These are phyloP conservation scores for Aurantiochytrium sp. DNA, from an alignment of 108 stramenopile genomes.

Conservation along the genomic window DNA sequence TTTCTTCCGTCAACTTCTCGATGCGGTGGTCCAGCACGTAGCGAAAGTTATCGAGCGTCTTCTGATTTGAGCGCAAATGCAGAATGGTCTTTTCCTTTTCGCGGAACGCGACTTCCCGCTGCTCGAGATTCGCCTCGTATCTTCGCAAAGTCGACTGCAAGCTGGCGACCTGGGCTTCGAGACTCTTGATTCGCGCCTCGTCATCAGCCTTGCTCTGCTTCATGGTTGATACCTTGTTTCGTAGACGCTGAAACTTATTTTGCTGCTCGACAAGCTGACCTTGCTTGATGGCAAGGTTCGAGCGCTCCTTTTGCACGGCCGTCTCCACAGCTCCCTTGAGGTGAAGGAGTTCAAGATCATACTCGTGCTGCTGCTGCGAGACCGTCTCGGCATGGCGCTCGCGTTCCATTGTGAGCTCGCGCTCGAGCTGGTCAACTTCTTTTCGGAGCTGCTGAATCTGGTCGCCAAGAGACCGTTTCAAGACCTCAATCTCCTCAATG, in stretches of 20 bases:
- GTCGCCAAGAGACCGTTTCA: not conserved
- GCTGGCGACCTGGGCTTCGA: slow-evolving; percentile 38
- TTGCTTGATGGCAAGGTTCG: slow-evolving; percentile 39
- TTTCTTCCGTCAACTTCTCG: slow-evolving; percentile 49
- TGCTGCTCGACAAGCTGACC: slow-evolving; percentile 53
- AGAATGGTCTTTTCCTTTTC: slow-evolving; percentile 44
- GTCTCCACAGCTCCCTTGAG: slow-evolving; percentile 43
- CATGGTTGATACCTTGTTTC: not conserved
- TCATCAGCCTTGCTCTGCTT: slow-evolving; percentile 28
- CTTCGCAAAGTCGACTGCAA: slow-evolving; percentile 29
- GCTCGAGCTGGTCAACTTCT: slow-evolving; percentile 35
- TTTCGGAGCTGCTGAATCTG: slow-evolving; percentile 4
- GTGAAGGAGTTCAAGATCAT: slow-evolving; percentile 50
- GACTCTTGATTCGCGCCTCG: slow-evolving; percentile 32
- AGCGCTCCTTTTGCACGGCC: slow-evolving; percentile 40
- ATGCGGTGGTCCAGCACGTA: slow-evolving; percentile 52
- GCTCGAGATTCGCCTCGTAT: slow-evolving; percentile 23
- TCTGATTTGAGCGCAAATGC: slow-evolving; percentile 38
- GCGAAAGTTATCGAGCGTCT: slow-evolving; percentile 55
- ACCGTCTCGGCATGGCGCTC: slow-evolving; percentile 37
- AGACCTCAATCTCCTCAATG: slow-evolving; percentile 20
- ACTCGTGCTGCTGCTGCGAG: slow-evolving; percentile 56
- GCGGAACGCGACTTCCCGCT: slow-evolving; percentile 21
- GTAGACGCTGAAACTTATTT: slow-evolving; percentile 27
- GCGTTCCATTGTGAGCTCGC: slow-evolving; percentile 39